Evolutionary conservation across 371 early-diverging fungal species (phyloP), one percentile per base, ranked within the genome.

Genomic region (Mucor racemosus): DNA sequence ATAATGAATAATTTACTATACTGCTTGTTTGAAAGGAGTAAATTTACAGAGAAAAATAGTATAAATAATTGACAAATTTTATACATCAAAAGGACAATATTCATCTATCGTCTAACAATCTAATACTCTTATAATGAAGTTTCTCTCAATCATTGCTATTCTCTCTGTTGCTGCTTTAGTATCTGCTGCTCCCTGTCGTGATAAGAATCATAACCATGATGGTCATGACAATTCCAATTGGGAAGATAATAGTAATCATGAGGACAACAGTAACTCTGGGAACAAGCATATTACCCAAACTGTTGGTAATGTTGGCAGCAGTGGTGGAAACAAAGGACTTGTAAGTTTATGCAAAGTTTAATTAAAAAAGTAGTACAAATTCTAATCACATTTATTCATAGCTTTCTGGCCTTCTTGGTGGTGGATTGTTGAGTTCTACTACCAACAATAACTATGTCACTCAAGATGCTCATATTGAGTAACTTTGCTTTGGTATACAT

Each of bases 281-380:
- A 59, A 68, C 61, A 61, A 67, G 35, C 31, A 58, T 3, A 68
- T 58, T 17, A 40, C n/a, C 46, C 68, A 68, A 63, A 26, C 13
- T 21, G 19, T 62, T 41, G 68, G 63, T 6, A 19, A 15, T 26
- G 57, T 62, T 41, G 68, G 68, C 14, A 58, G 33, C 36, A 39
- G 8, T 5, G 39, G 33, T 26, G 19, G 10, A 31, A 58, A 40
- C 9, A 19, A 34, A 33, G 58, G 58, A 13, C 33, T 58, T 53
- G 67, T 61, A 67, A 62, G 62, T 60, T 14, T 5, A 4, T 36
- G 26, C 3, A 17, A 38, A 9, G 31, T 19, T 21, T 21, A 26
- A 3, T 26, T 26, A 26, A 26, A 26, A 26, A 26, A 26, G 3
- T 26, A 26, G 26, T 3, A 26, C 3, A 26, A 26, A 26, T 26